phyloP scores from a whole-genome alignment of 1,139 yeast genomes.

The Diutina ranongensis region DNA sequence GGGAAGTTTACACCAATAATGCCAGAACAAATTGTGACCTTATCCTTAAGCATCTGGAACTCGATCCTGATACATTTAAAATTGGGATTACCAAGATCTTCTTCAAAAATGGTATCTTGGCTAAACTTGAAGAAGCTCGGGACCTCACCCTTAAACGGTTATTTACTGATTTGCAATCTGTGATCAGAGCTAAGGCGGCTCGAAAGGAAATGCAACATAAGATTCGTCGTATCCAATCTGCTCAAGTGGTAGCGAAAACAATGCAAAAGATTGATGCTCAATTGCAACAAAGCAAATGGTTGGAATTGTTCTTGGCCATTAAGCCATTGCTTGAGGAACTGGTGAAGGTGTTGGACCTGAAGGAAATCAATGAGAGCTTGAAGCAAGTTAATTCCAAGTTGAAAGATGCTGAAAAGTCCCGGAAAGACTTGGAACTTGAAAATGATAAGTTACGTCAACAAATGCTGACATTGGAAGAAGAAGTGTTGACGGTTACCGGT shows the following conservation, averaged over 20 bases:
- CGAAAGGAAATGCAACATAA: conserved; percentile 41
- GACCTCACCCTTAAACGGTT: conserved; percentile 51
- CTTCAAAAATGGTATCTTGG: conserved; percentile 90
- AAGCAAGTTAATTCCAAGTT: conserved; percentile 24
- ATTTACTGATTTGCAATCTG: conserved; percentile 55
- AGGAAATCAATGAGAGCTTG: conserved; percentile 41
- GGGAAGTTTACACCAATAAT: conserved; percentile 35
- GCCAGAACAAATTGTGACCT: conserved; percentile 57
- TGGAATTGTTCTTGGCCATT: conserved; percentile 54
- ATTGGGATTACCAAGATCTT: conserved; percentile 82
- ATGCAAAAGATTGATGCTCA: conserved; percentile 36
- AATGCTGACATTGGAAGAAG: conserved; percentile 39
- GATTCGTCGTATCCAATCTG: conserved; percentile 56
- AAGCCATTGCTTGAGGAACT: conserved; percentile 72
- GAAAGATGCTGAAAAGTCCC: conserved; percentile 23
- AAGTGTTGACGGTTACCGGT: conserved; percentile 19
- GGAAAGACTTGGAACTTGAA: conserved; percentile 13
- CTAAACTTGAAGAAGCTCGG: conserved; percentile 69
- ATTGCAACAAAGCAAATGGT: conserved; percentile 55
- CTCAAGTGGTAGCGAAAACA: conserved; percentile 56
- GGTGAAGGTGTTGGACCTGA: conserved; percentile 42
- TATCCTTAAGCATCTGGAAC: conserved; percentile 46
- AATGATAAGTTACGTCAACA: conserved; percentile 20
- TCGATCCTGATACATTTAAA: conserved; percentile 59
- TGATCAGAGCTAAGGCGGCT: conserved; percentile 49